Conservation (phyloP, 1,284 basidiomycete genomes). For the Marasmius oreades region DNA sequence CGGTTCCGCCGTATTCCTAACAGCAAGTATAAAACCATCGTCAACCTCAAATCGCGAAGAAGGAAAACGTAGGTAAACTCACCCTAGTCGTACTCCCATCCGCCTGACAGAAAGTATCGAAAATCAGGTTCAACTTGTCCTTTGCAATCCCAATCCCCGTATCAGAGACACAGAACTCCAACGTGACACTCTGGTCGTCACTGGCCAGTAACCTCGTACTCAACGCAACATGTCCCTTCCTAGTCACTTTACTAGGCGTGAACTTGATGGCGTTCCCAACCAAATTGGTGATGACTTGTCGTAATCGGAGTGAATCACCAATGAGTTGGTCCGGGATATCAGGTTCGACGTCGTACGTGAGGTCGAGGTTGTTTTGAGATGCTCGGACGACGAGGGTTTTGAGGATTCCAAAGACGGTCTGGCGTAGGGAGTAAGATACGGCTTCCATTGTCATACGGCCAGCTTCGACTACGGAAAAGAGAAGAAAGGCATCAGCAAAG, state of each 20-base stretch:
- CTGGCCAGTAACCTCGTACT: constrained; percentile 77
- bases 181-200: constrained; percentile 77
- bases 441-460: constrained; percentile 99
- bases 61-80: constrained; percentile 24
- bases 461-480: constrained; percentile 72
- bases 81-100: constrained; percentile 92
- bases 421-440: constrained; percentile 95
- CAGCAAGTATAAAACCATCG: constrained; percentile 3
- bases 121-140: constrained; percentile 98
- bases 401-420: constrained; percentile 96
- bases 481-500: constrained; percentile 4
- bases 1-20: constrained; percentile 96
- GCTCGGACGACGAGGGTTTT: constrained; percentile 98
- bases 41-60: not conserved
- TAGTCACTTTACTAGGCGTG: constrained; percentile 72
- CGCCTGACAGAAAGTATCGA: constrained; percentile 99
- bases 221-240: constrained; percentile 90
- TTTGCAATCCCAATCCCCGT: constrained; percentile 99
- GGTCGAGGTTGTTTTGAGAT: constrained; percentile 94
- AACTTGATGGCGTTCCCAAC: constrained; percentile 97
- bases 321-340: constrained; percentile 97
- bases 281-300: constrained; percentile 93
- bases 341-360: constrained; percentile 95
- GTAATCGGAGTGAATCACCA: constrained; percentile 90
- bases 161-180: constrained; percentile 97